These are phyloP conservation scores for Zoysia pacifica DNA, from an alignment of 176 grass and related monocot species.

Conservation along the genomic window DNA sequence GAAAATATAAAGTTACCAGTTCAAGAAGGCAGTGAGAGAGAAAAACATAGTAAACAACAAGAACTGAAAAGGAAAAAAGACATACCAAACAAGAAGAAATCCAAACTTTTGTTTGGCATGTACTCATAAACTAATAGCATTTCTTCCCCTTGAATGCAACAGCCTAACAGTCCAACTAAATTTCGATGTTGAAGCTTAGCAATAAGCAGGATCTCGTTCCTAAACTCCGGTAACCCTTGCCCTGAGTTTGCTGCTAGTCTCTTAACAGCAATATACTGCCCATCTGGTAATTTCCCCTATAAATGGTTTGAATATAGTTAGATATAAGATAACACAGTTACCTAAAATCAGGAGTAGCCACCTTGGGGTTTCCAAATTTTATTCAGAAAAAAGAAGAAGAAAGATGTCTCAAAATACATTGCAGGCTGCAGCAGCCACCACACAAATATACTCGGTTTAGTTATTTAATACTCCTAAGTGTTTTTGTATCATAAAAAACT, in stretches of 20 bases:
- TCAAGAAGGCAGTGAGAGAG: constrained; percentile 11
- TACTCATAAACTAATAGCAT: constrained; percentile 57
- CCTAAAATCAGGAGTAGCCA: no score
- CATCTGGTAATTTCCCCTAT: constrained; percentile 42
- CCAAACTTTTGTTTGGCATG: constrained; percentile 69
- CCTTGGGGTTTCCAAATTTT: no score
- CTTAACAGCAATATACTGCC: constrained; percentile 51
- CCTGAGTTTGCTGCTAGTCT: constrained; percentile 53
- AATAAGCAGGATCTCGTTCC: constrained; percentile 55
- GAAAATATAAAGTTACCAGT: not conserved
- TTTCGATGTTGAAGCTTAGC: constrained; percentile 64
- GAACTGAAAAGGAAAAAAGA: not conserved
- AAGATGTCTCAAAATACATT: no score
- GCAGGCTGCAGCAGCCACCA: not conserved
- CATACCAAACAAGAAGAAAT: constrained; percentile 64
- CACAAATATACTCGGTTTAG: not conserved
- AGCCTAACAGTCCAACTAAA: constrained; percentile 52
- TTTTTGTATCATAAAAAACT: no score
- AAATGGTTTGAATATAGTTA: constrained; percentile 7
- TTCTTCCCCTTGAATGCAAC: constrained; percentile 58
- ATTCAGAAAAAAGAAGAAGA: no score
- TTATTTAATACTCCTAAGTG: not conserved
- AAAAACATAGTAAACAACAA: not conserved
- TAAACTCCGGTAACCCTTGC: constrained; percentile 58
- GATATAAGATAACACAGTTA: not conserved